Conservation (phyloP, 2,329 filamentous ascomycete genomes). For the Calonectria hongkongensis region DNA sequence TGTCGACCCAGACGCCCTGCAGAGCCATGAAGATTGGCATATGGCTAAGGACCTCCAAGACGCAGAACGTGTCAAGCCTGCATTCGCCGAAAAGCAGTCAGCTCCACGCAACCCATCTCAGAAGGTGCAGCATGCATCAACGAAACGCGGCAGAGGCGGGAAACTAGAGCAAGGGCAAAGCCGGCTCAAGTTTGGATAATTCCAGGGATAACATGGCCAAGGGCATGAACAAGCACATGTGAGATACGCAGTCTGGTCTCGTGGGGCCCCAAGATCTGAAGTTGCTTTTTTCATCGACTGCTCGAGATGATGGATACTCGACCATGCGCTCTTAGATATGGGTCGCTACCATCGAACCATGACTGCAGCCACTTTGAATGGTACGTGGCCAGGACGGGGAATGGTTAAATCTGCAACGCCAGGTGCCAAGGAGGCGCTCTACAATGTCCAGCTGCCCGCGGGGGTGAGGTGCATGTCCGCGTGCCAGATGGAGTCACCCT, state of each 20-base stretch:
- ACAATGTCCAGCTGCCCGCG: slow-evolving; percentile 12
- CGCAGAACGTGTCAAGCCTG: slow-evolving; percentile 71
- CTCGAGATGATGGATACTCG: slow-evolving; percentile 5
- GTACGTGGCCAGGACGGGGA: slow-evolving; percentile 29
- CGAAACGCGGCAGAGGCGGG: slow-evolving; percentile 63
- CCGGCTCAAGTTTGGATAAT: slow-evolving; percentile 76
- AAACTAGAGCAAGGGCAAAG: slow-evolving; percentile 75
- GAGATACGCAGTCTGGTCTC: slow-evolving; percentile 23
- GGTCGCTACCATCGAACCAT: slow-evolving; percentile 30
- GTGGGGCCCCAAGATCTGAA: slow-evolving; percentile 25
- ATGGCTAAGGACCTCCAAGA: slow-evolving; percentile 90
- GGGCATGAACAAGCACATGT: slow-evolving; percentile 21
- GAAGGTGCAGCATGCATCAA: slow-evolving; percentile 60
- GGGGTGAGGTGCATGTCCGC: not conserved
- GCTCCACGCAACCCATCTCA: slow-evolving; percentile 56
- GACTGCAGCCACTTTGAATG: slow-evolving; percentile 22
- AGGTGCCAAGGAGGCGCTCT: slow-evolving; percentile 14
- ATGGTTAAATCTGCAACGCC: slow-evolving; percentile 25
- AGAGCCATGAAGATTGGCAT: slow-evolving; percentile 95
- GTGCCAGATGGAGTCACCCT: not conserved
- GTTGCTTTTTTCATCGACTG: slow-evolving; percentile 23
- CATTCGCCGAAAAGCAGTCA: slow-evolving; percentile 64
- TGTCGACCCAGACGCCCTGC: slow-evolving; percentile 72
- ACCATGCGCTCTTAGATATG: slow-evolving; percentile 26
- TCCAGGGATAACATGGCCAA: slow-evolving; percentile 24